A percentile compares a stretch with the other conserved stretches of the same genome.
These are phyloP conservation scores for Rhododendron ovatum DNA, from an alignment of 148 eudicot genomes.

Conservation along the genomic window DNA sequence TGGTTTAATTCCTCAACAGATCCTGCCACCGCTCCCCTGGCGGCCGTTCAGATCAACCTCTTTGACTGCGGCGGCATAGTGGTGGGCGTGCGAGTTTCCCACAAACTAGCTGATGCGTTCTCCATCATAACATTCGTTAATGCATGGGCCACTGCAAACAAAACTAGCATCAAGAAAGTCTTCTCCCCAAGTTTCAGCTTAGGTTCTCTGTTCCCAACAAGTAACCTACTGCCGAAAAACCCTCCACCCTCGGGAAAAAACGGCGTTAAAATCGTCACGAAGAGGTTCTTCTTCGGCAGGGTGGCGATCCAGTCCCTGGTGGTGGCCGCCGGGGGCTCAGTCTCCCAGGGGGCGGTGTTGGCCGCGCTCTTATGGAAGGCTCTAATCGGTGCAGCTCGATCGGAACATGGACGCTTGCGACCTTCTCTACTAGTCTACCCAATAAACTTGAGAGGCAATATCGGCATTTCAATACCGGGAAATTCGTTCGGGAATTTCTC, in stretches of 20 bases:
- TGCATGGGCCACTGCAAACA: conserved; percentile 16
- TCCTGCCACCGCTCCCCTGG: not conserved
- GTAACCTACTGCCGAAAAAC: not conserved
- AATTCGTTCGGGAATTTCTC: conserved; percentile 22
- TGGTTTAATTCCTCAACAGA: not conserved
- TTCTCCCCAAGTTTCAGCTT: not conserved
- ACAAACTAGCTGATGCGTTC: conserved; percentile 16
- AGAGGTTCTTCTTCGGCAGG: conserved; percentile 16
- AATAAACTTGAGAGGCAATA: conserved; percentile 17
- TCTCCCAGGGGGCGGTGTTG: not conserved
- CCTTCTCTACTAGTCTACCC: conserved; percentile 2
- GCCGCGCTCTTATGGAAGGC: conserved; percentile 24
- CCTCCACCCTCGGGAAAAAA: not conserved
- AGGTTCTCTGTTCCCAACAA: conserved; percentile 19
- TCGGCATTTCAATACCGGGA: not conserved
- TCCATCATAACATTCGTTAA: conserved; percentile 11
- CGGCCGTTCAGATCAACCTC: conserved; percentile 1
- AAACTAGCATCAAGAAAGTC: not conserved
- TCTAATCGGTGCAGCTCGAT: conserved; percentile 3
- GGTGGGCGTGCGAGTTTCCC: conserved; percentile 9
- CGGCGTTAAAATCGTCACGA: conserved; percentile 1
- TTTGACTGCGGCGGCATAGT: conserved; percentile 12
- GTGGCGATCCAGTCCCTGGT: conserved; percentile 1
- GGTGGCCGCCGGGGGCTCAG: not conserved
- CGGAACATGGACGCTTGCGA: conserved; percentile 11